A percentile compares a stretch with the other conserved stretches of the same genome.
These are phyloP conservation scores for Prunus davidiana DNA, from an alignment of 306 rosid species.

Conservation along the genomic window DNA sequence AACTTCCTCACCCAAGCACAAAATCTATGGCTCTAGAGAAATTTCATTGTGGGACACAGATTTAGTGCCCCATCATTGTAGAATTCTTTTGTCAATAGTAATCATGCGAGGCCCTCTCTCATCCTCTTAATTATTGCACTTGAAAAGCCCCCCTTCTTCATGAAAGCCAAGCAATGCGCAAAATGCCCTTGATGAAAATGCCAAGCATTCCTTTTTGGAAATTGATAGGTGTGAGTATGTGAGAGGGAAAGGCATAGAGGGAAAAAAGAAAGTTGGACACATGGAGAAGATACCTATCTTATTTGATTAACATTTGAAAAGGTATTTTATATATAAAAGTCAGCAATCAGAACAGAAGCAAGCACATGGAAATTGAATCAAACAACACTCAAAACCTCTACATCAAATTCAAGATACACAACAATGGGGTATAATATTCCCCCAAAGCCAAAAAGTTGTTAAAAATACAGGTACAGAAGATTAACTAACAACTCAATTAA, in stretches of 20 bases:
- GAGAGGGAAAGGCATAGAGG: background rate
- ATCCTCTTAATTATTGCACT: background rate
- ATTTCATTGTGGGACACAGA: background rate
- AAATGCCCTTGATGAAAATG: background rate
- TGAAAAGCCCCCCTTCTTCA: background rate
- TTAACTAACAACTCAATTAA: constrained; percentile 28
- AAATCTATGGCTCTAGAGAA: background rate
- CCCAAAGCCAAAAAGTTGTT: constrained; percentile 34
- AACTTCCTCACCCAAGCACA: background rate
- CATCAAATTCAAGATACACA: constrained; percentile 42
- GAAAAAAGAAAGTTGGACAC: constrained; percentile 28
- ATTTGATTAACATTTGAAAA: constrained; percentile 22
- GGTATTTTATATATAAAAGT: background rate
- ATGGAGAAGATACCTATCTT: constrained; percentile 43
- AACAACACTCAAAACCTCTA: constrained; percentile 44
- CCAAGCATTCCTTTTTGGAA: background rate
- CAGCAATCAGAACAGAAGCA: constrained; percentile 13
- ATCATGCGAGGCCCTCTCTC: background rate
- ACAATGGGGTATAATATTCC: constrained; percentile 26
- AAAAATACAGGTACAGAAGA: constrained; percentile 22
- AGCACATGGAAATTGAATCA: constrained; percentile 44
- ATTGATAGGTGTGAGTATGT: background rate
- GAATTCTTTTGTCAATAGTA: background rate
- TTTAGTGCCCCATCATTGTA: background rate
- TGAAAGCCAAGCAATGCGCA: background rate